A percentile compares a stretch with the other conserved stretches of the same genome.
These are phyloP conservation scores for Globisporangium solare DNA, from an alignment of 352 stramenopile species.

Conservation along the genomic window DNA sequence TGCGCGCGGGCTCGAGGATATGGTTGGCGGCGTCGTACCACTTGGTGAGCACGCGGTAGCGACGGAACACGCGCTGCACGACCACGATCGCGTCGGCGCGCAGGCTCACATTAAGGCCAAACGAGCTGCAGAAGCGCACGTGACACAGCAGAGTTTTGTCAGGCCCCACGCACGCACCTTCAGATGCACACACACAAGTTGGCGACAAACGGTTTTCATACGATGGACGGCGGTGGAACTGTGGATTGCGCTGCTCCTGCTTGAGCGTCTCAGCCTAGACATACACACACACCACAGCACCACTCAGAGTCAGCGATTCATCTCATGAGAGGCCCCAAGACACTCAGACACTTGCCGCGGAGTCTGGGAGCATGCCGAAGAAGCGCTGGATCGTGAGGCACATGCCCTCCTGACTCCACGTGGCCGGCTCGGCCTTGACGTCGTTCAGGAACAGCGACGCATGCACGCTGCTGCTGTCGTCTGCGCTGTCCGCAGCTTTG, in stretches of 20 bases:
- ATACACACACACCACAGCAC: neutral
- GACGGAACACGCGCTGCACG: conserved; percentile 36
- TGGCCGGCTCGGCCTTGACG: conserved; percentile 32
- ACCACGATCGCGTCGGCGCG: conserved; percentile 16
- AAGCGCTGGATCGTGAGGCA: conserved; percentile 54
- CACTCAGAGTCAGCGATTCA: neutral
- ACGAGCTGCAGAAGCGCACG: conserved; percentile 7
- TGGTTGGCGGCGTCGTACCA: conserved; percentile 34
- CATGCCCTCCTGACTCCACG: conserved; percentile 49
- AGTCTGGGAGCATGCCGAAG: conserved; percentile 53
- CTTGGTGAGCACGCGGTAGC: conserved; percentile 31
- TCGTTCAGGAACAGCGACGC: conserved; percentile 51
- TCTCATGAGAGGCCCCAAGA: no score
- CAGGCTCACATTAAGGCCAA: conserved; percentile 17
- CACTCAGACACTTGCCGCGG: conserved; percentile 17
- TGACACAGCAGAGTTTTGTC: neutral
- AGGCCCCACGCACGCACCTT: neutral
- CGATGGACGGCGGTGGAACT: conserved; percentile 24
- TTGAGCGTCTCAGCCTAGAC: conserved; percentile 31
- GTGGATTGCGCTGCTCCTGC: conserved; percentile 32
- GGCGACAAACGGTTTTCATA: conserved; percentile 11
- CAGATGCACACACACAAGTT: neutral
- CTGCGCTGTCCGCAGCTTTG: neutral
- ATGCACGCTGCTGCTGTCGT: conserved; percentile 7
- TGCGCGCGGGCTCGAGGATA: conserved; percentile 40